Evolutionary conservation across 371 early-diverging fungal species (phyloP).

Genomic region (Vairimorpha ceranae): DNA sequence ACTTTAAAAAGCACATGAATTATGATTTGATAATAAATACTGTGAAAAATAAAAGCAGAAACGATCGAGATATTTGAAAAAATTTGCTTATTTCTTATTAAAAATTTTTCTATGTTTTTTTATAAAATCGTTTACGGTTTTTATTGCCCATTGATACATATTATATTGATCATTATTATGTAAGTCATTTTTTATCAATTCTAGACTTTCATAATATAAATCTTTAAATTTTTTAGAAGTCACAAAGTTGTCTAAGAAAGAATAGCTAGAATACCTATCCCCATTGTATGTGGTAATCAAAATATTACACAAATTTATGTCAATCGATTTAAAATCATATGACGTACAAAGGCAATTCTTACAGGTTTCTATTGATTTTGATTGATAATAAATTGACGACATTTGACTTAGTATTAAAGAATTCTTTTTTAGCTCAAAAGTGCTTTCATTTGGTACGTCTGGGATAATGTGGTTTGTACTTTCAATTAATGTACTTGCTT

Average conservation of each 20-base stretch:
- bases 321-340: background rate
- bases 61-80: background rate
- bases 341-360: background rate
- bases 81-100: background rate
- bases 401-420: background rate
- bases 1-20: conserved; percentile 4
- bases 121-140: background rate
- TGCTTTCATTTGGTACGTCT: background rate
- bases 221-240: background rate
- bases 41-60: conserved; percentile 10
- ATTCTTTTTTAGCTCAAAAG: background rate
- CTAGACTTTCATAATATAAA: background rate
- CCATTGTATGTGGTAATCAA: too few species aligned
- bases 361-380: background rate
- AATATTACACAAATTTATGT: too few species aligned
- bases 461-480: background rate
- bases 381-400: background rate
- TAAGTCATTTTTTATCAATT: background rate
- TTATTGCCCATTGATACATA: background rate
- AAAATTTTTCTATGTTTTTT: background rate
- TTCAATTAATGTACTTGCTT: background rate
- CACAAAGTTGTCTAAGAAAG: too few species aligned
- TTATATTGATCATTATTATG: background rate
- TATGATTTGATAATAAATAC: conserved; percentile 24
- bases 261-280: too few species aligned